A percentile compares a stretch with the other conserved stretches of the same genome.
Conservation (phyloP, 768 basidiomycete genomes). For the Russula dissimulans region DNA sequence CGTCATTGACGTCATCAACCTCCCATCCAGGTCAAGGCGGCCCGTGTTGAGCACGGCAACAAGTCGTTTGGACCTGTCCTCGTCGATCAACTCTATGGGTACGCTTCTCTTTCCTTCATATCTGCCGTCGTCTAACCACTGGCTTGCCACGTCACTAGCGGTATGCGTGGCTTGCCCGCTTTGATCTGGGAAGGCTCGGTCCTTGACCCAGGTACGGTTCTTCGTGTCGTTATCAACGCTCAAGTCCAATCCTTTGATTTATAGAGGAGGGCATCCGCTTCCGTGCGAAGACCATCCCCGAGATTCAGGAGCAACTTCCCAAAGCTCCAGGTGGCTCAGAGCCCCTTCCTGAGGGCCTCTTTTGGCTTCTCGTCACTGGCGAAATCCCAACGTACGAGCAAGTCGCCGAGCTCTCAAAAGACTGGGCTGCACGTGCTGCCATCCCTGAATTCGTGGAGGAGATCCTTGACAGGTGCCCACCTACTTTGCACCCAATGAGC, state of each 20-base stretch:
- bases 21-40: constrained; percentile 58
- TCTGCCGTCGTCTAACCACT: constrained; percentile 7
- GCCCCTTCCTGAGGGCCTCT: constrained; percentile 88
- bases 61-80: constrained; percentile 88
- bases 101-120: constrained; percentile 19
- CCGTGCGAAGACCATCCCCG: constrained; percentile 92
- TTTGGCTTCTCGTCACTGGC: constrained; percentile 93
- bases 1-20: constrained; percentile 12
- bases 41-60: constrained; percentile 80
- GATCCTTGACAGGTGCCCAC: constrained; percentile 85
- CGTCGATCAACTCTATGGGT: constrained; percentile 90
- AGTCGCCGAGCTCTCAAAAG: constrained; percentile 74
- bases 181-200: constrained; percentile 99
- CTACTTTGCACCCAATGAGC: constrained; percentile 96
- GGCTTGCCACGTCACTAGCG: constrained; percentile 34
- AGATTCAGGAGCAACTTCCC: constrained; percentile 78
- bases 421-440: constrained; percentile 90
- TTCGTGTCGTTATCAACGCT: not conserved
- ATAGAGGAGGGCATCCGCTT: constrained; percentile 95
- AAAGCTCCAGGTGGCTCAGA: constrained; percentile 83
- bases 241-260: constrained; percentile 11
- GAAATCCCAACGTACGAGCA: constrained; percentile 90
- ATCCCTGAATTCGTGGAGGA: constrained; percentile 96
- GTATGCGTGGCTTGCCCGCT: constrained; percentile 84
- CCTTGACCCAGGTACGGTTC: constrained; percentile 69